Conservation (phyloP, 1,284 basidiomycete genomes). For the Trametes polyzona region DNA sequence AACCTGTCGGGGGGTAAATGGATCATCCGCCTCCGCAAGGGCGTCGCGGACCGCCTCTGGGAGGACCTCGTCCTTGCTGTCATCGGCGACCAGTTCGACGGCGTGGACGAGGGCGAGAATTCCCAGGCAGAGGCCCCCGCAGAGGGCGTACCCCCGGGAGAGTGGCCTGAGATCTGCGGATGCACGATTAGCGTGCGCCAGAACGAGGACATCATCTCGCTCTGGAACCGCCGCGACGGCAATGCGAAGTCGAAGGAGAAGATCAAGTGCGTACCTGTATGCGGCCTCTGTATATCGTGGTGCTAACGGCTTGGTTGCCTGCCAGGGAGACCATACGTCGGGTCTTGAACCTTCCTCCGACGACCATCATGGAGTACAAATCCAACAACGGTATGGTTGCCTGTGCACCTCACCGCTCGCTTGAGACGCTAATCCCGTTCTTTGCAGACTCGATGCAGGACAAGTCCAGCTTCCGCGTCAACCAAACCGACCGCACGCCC, state of each 20-base stretch:
- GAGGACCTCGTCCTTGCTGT: slow-evolving; percentile 80
- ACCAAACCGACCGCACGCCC: slow-evolving; percentile 52
- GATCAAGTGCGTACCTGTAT: slow-evolving; percentile 65
- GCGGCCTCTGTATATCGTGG: too few relatives aligned
- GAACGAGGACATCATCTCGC: slow-evolving; percentile 80
- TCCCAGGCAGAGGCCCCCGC: slow-evolving; percentile 3
- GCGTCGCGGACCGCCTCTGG: slow-evolving; percentile 81
- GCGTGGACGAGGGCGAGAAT: slow-evolving; percentile 40
- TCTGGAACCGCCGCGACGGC: slow-evolving; percentile 78
- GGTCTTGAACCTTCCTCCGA: slow-evolving; percentile 68
- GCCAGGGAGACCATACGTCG: slow-evolving; percentile 68
- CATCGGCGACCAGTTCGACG: slow-evolving; percentile 80
- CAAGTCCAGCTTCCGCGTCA: slow-evolving; percentile 76
- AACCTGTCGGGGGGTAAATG: slow-evolving; percentile 91
- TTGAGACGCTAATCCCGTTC: background rate
- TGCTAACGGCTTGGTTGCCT: background rate
- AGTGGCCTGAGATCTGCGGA: slow-evolving; percentile 81
- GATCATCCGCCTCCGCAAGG: slow-evolving; percentile 86
- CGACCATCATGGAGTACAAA: slow-evolving; percentile 84
- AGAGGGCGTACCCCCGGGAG: slow-evolving; percentile 30
- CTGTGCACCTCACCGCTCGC: background rate
- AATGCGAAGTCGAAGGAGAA: slow-evolving; percentile 70
- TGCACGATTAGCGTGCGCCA: slow-evolving; percentile 84
- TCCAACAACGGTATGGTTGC: slow-evolving; percentile 70
- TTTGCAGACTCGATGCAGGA: slow-evolving; percentile 78